These are phyloP conservation scores for Dentipellis sp. DNA, from an alignment of 768 basidiomycete species.

Conservation along the genomic window DNA sequence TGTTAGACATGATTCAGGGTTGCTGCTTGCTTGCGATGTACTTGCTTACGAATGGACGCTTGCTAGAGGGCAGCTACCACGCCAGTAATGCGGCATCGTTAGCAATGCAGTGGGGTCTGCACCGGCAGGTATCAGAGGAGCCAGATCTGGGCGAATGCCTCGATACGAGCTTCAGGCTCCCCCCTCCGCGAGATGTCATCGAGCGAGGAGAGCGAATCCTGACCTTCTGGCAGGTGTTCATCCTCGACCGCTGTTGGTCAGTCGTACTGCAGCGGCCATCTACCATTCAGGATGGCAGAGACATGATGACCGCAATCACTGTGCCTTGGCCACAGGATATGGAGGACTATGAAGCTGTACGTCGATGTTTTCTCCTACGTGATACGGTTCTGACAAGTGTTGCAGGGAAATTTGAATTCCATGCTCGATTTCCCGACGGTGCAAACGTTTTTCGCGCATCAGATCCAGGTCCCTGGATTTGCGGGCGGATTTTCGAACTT, in stretches of 20 bases:
- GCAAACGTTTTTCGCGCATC: conserved; percentile 44
- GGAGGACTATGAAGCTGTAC: conserved; percentile 62
- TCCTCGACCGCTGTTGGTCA: conserved; percentile 76
- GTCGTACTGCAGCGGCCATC: conserved; percentile 60
- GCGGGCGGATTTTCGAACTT: conserved; percentile 49
- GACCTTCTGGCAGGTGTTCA: conserved; percentile 80
- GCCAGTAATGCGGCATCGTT: conserved; percentile 65
- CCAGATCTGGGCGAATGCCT: conserved; percentile 17
- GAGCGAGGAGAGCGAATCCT: conserved; percentile 65
- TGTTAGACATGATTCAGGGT: conserved; percentile 67
- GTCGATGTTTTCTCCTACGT: conserved; percentile 14
- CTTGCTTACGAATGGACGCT: conserved; percentile 67
- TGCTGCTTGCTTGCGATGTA: conserved; percentile 70
- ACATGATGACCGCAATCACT: conserved; percentile 48
- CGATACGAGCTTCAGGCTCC: conserved; percentile 37
- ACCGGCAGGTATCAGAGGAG: conserved; percentile 31
- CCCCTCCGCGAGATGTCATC: conserved; percentile 47
- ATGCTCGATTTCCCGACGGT: conserved; percentile 48
- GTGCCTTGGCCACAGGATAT: conserved; percentile 74
- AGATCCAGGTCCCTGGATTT: conserved; percentile 41
- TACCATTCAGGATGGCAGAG: conserved; percentile 54
- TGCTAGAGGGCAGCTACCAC: conserved; percentile 74
- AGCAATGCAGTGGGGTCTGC: conserved; percentile 65
- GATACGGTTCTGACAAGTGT: neutral
- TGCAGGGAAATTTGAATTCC: conserved; percentile 49